Conservation (phyloP, 306 rosid species). For the Benincasa hispida region DNA sequence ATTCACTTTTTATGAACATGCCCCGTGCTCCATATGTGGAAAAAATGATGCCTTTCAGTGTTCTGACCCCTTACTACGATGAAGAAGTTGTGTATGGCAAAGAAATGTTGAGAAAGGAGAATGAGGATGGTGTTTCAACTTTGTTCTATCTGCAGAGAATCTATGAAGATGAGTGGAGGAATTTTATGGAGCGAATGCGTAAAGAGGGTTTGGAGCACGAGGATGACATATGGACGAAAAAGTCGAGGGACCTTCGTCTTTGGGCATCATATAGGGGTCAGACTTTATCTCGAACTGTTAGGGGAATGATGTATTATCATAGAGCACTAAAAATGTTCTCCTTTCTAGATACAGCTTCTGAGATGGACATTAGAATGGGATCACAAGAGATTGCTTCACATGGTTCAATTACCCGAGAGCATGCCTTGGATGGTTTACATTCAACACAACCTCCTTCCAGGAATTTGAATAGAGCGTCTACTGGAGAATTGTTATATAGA, state of each 20-base stretch:
- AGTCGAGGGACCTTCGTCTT: conserved; percentile 55
- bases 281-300: conserved; percentile 81
- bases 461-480: conserved; percentile 34
- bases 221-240: conserved; percentile 41
- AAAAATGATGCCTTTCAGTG: conserved; percentile 83
- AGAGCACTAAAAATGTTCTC: conserved; percentile 82
- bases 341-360: conserved; percentile 80
- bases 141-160: conserved; percentile 84
- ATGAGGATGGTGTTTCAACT: conserved; percentile 84
- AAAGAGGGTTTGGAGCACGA: conserved; percentile 65
- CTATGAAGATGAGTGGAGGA: conserved; percentile 82
- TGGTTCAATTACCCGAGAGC: conserved; percentile 26
- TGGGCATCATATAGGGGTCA: conserved; percentile 96
- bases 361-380: conserved; percentile 46
- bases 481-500: conserved; percentile 46
- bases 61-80: conserved; percentile 84
- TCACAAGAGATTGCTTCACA: conserved; percentile 41
- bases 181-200: conserved; percentile 79
- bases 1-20: conserved; percentile 92
- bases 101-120: conserved; percentile 50
- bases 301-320: conserved; percentile 95
- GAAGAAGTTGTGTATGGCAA: conserved; percentile 70
- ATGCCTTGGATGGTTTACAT: conserved; percentile 26
- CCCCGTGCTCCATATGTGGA: conserved; percentile 87
- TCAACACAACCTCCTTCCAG: conserved; percentile 21